These are phyloP conservation scores for Ceratorhiza oryzae-sativae DNA, from an alignment of 1,284 basidiomycete genomes.

Conservation along the genomic window DNA sequence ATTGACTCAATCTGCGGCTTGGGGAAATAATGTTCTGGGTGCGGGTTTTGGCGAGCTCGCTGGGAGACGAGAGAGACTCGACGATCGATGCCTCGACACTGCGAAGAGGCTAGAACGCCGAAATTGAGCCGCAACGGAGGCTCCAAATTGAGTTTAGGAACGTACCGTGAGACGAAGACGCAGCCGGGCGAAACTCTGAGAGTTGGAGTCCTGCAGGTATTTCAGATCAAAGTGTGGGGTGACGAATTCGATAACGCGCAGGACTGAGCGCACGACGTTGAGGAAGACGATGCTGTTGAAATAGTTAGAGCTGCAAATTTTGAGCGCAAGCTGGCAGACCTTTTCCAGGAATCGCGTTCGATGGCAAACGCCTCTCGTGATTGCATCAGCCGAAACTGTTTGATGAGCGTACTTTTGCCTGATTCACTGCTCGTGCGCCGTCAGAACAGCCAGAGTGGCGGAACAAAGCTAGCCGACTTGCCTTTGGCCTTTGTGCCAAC, in stretches of 20 bases:
- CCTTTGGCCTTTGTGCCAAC: conserved; percentile 13
- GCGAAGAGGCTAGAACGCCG: conserved; percentile 10
- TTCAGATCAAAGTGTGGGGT: conserved; percentile 15
- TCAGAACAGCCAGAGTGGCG: neutral
- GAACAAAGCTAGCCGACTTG: neutral
- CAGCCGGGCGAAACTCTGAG: conserved; percentile 19
- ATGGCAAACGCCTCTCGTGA: conserved; percentile 22
- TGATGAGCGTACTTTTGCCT: conserved; percentile 43
- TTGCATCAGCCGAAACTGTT: conserved; percentile 38
- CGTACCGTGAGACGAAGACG: conserved; percentile 27
- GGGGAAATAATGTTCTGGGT: neutral
- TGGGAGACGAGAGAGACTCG: conserved; percentile 30
- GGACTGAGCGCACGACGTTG: conserved; percentile 41
- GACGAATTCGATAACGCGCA: conserved; percentile 33
- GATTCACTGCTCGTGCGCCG: neutral
- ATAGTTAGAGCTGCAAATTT: neutral
- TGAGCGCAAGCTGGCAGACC: neutral
- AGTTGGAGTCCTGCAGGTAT: neutral
- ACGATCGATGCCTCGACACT: conserved; percentile 24
- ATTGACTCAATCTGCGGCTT: neutral
- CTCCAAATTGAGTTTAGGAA: neutral
- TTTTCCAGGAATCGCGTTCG: conserved; percentile 23
- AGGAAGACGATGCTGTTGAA: conserved; percentile 37
- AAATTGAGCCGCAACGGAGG: neutral
- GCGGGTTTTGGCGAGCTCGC: conserved; percentile 6